Evolutionary conservation across 1,139 yeast genomes (phyloP), one percentile per base, ranked within the genome.

Genomic region (Candida gigantensis): DNA sequence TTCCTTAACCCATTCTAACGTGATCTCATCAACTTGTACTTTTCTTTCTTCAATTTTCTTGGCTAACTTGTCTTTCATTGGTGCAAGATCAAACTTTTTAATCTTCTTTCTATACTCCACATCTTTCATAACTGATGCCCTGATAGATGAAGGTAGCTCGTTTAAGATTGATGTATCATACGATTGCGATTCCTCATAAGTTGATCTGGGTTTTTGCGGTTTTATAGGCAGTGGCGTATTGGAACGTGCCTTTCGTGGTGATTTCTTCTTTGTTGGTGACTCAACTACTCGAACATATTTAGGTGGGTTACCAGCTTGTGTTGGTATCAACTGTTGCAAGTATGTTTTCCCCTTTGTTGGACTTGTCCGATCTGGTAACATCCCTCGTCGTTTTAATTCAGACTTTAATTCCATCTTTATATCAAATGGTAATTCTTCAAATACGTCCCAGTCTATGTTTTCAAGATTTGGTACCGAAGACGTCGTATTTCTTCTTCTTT

Each of bases 401-500:
- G 50, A 49, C 40, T 60, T 62, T 5, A 80, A 47, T 42, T 81
- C 87, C 3, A 54, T 43, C 43, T 72, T 73, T 1, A 81, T 71
- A 5, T 72, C 76, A n/a, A 41, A 37, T 0, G 87, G 87, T 5
- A 81, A 52, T n/a, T 63, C 65, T 8, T 72, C 58, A 46, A 79
- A 77, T 0, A 78, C 77, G 2, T 72, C 75, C 74, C 77, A 66
- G 42, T 80, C 82, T 15, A 80, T 71, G 14, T 63, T 27, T 18
- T 37, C 34, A 6, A 34, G 25, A 31, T 35, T 34, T n/a, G 31
- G 19, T 44, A 24, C 6, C 3, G 30, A 5, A 3, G 11, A 23
- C 3, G 28, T 13, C 9, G 29, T 35, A 4, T 15, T 20, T 10
- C 17, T 28, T 20, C 33, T 18, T 18, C 28, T 40, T 6, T 14